Conservation (phyloP, 2,329 filamentous ascomycete species). For the Metarhizium humberi region DNA sequence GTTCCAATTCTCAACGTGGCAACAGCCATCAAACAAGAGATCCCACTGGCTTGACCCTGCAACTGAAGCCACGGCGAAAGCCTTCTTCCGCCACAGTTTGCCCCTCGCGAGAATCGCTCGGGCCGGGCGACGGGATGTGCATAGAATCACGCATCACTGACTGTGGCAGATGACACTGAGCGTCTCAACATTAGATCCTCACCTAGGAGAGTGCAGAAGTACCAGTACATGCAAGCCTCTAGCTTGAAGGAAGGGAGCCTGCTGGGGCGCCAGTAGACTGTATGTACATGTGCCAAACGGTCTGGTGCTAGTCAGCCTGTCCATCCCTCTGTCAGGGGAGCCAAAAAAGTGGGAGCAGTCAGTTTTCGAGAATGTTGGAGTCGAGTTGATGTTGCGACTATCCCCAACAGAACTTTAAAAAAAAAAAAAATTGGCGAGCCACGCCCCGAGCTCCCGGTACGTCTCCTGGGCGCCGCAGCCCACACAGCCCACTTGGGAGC, state of each 20-base stretch:
- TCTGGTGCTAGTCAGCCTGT: too few species aligned
- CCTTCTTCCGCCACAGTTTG: background rate
- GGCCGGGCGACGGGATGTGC: background rate
- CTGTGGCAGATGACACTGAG: too few species aligned
- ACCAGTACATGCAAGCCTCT: background rate
- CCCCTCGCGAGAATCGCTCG: background rate
- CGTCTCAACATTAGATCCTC: background rate
- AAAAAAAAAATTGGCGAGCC: constrained; percentile 14
- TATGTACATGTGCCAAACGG: too few species aligned
- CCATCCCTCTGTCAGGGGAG: background rate
- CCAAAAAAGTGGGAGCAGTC: background rate
- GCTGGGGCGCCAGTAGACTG: too few species aligned
- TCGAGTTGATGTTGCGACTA: constrained; percentile 5
- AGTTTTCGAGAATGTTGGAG: background rate
- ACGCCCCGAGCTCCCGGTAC: constrained; percentile 1
- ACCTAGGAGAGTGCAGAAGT: background rate
- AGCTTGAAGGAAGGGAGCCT: background rate
- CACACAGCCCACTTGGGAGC: background rate
- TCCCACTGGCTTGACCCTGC: too few species aligned
- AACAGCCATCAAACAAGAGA: background rate
- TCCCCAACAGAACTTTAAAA: constrained; percentile 37
- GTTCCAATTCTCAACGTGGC: background rate
- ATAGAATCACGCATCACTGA: too few species aligned
- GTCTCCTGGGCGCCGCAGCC: background rate
- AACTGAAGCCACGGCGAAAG: background rate